Evolutionary conservation across 306 rosid genomes (phyloP), one percentile per base, ranked within the genome.

Genomic region (Lagenaria siceraria): DNA sequence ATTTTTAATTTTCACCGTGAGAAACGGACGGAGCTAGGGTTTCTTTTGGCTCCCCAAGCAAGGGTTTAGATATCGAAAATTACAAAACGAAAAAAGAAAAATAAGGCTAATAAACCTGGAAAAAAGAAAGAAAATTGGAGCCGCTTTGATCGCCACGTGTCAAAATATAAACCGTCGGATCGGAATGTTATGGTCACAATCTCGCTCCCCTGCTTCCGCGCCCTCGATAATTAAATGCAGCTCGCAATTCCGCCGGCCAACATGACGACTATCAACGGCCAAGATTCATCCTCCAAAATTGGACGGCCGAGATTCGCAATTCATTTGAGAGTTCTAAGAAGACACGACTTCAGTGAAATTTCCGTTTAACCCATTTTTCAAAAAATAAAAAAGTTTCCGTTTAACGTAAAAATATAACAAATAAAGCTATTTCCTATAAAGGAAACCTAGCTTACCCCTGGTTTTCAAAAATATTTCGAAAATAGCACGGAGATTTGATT

Each of bases 1-100:
- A 40, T 62, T 74, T 66, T 31, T 65, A 71, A 55, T 80, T 83
- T 84, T 77, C 72, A 83, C 91, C 95, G 95, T 77, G 80, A 82
- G 85, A 61, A 83, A 82, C 89, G 84, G 86, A 71, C 84, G 80
- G 85, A 77, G 79, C 92, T 91, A 93, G 98, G 98, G 93, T 85
- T 88, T 89, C 89, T 71, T 85, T 79, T 76, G 86, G 78, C 53
- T 51, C 80, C 43, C 48, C 56, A 31, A 80, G 77, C 21, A 60
- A 82, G 88, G 88, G 88, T 78, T 85, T 87, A 79, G 87, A 84
- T 43, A 42, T 87, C 81, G 83, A 84, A 86, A 87, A 83, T 82
- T 60, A 78, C 81, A 63, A 68, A 78, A 82, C 64, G 8, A n/a
- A 19, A 79, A 77, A 66, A 62, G 13, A 31, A 71, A 62, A 33